Conservation (phyloP, 176 grass and related monocot species). For the Triticum dicoccoides region DNA sequence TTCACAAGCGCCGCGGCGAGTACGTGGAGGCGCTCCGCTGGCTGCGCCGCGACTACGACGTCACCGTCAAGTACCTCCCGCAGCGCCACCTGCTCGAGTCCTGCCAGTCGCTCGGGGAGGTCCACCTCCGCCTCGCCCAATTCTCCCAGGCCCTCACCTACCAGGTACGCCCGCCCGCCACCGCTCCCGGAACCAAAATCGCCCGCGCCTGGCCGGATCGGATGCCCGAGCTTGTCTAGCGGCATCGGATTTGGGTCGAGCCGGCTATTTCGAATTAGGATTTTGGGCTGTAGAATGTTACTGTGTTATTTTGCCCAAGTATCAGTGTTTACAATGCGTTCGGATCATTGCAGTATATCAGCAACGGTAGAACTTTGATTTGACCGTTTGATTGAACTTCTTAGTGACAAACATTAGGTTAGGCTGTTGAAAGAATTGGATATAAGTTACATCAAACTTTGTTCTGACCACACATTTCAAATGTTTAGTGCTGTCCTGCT, state of each 20-base stretch:
- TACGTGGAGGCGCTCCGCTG: conserved; percentile 83
- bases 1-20: conserved; percentile 75
- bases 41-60: conserved; percentile 67
- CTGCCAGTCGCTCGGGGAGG: conserved; percentile 86
- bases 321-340: neutral
- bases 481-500: neutral
- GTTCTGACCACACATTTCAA: neutral
- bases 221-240: neutral
- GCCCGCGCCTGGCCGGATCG: neutral
- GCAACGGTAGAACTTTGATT: neutral
- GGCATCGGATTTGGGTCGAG: neutral
- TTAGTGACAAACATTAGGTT: neutral
- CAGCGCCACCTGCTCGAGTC: conserved; percentile 76
- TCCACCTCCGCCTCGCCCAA: conserved; percentile 66
- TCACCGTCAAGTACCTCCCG: conserved; percentile 75
- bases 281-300: neutral
- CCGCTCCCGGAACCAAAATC: neutral
- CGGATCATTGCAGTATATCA: neutral
- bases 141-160: conserved; percentile 70
- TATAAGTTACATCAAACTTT: neutral
- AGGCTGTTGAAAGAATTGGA: neutral
- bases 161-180: conserved; percentile 35
- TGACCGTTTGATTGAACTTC: neutral
- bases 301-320: no score
- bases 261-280: neutral